These are phyloP conservation scores for Saccharum hybrid DNA, from an alignment of 202 grass and related monocot species.

Conservation along the genomic window DNA sequence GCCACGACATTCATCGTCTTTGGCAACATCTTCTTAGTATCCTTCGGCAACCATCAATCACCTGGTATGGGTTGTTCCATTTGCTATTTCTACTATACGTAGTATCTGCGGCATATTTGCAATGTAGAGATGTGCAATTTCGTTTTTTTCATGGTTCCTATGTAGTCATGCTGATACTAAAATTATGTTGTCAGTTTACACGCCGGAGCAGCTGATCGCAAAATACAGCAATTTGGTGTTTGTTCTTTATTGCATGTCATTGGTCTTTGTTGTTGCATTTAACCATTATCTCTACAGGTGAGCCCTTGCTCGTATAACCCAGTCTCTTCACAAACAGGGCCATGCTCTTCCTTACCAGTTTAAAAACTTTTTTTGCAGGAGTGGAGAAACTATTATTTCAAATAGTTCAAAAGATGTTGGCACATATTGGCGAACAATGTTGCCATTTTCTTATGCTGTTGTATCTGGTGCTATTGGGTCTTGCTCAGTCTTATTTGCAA, in stretches of 20 bases:
- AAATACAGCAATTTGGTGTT: slow-evolving; percentile 98
- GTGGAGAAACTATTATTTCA: slow-evolving; percentile 68
- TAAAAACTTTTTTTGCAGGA: slow-evolving; percentile 59
- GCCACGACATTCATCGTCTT: slow-evolving; percentile 95
- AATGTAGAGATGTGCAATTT: slow-evolving; percentile 14
- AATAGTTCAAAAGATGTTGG: slow-evolving; percentile 58
- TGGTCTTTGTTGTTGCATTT: slow-evolving; percentile 78
- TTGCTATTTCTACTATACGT: slow-evolving; percentile 30
- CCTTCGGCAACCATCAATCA: slow-evolving; percentile 97
- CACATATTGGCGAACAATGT: slow-evolving; percentile 73
- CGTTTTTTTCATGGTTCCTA: slow-evolving; percentile 3
- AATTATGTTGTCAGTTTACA: slow-evolving; percentile 77
- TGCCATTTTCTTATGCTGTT: slow-evolving; percentile 98
- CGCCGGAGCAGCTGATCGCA: slow-evolving; percentile 79
- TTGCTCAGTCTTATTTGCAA: slow-evolving; percentile 96
- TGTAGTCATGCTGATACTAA: slow-evolving; percentile 41
- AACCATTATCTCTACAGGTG: slow-evolving; percentile 95
- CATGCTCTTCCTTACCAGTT: slow-evolving; percentile 35
- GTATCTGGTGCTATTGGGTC: slow-evolving; percentile 97
- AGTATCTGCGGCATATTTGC: slow-evolving; percentile 32
- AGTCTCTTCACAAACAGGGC: slow-evolving; percentile 19
- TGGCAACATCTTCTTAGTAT: slow-evolving; percentile 95
- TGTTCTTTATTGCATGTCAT: slow-evolving; percentile 86
- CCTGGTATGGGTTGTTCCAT: slow-evolving; percentile 67
- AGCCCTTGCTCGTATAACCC: slow-evolving; percentile 43